Base-by-base conservation (phyloP, 805 yeast species). In the Debaryomyces castellii region DNA sequence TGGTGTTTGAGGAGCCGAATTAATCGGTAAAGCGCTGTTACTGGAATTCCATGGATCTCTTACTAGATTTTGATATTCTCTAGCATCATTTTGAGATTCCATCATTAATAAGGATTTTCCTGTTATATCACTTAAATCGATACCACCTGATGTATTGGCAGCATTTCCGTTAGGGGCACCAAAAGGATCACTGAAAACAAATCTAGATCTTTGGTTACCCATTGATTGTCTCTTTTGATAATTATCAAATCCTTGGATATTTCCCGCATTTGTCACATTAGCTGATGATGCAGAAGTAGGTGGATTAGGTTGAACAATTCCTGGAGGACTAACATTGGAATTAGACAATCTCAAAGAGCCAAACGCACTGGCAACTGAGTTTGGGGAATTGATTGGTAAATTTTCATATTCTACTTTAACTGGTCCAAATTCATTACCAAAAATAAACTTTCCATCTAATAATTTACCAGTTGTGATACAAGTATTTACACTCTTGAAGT, bases 121-220 rank as follows among this genome's bases (percentile, higher is more conserved):
- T 41, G 69, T 51, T 51, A 66, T 53, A 44, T 69, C 73, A 35
- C 66, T 54, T 54, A 62, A 58, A 50, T 68, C 69, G 48, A 71
- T 62, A 39, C 57, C 53, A 25, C 60, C 48, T 34, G 57, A 46
- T 23, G 50, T 56, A 17, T 37, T 45, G 14, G 45, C 33, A 36
- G 27, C 36, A 24, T 33, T 42, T 48, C 30, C 40, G 39, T 28
- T 45, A 24, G 47, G 40, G 16, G 42, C 38, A 17, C 56, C 44
- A 46, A 71, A 71, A 8, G 89, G 88, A 58, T 84, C 89, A 52
- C 83, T 77, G 58, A 85, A 85, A 32, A 85, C 70, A 55, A 85
- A 83, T 53, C 89, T 73, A n/a, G 87, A 82, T 52, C 87, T 67
- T 57, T 81, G 85, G 45, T 73, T 69, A 30, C 81, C 80, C 40